phyloP scores from a whole-genome alignment of 2,329 filamentous ascomycete species.

The Diaporthe sp. region DNA sequence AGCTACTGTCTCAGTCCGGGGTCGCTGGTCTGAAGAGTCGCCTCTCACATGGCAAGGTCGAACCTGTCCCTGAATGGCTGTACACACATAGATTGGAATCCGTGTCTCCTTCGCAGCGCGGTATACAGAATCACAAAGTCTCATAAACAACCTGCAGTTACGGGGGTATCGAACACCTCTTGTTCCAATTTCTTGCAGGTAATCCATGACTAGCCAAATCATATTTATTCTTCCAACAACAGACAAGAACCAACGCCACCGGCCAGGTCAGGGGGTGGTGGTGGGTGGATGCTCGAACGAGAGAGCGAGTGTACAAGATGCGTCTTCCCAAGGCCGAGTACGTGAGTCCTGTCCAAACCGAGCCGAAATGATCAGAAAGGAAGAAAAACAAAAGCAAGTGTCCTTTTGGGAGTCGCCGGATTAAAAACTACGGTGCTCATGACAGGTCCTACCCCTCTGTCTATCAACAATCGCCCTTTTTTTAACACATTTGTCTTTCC shows the following conservation, averaged over 20 bases:
- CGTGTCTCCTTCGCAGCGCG: neutral
- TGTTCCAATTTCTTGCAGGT: constrained; percentile 28
- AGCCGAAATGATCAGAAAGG: constrained; percentile 36
- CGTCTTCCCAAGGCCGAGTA: constrained; percentile 10
- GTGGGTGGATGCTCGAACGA: neutral
- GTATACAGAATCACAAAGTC: too few species aligned
- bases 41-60: neutral
- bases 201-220: constrained; percentile 21
- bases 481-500: constrained; percentile 34
- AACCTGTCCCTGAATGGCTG: neutral
- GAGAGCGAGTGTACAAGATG: constrained; percentile 30
- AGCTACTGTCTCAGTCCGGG: neutral
- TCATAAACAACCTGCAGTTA: neutral
- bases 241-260: neutral
- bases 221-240: constrained; percentile 23
- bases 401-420: constrained; percentile 28
- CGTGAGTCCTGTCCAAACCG: constrained; percentile 45
- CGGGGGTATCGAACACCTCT: constrained; percentile 28
- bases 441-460: constrained; percentile 32
- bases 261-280: neutral
- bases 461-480: constrained; percentile 32
- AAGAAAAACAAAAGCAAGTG: constrained; percentile 29
- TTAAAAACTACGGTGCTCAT: constrained; percentile 30
- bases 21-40: neutral
- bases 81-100: neutral